These are phyloP conservation scores for Syzygium aromaticum DNA, from an alignment of 345 rosid species.

Conservation along the genomic window DNA sequence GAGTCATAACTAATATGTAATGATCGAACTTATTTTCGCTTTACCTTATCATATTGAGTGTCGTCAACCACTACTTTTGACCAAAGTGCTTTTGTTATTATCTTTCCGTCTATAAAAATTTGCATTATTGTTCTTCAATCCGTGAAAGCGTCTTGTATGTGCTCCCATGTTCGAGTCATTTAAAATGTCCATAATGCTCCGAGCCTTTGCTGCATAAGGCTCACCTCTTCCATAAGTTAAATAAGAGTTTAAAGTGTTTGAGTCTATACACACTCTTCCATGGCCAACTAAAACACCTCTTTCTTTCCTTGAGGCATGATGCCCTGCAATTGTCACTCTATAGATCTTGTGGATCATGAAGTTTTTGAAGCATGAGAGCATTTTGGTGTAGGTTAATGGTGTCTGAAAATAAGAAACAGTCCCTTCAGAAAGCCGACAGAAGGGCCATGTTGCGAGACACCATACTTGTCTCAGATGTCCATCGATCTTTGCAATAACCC, in stretches of 20 bases:
- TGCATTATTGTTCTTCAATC: neutral
- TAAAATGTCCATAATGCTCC: neutral
- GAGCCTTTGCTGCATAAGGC: neutral
- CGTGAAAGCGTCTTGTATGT: neutral
- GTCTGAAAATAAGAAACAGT: neutral
- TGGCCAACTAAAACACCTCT: neutral
- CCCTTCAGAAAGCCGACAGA: neutral
- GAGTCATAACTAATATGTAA: neutral
- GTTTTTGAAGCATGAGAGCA: neutral
- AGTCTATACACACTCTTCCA: neutral
- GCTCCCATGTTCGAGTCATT: neutral
- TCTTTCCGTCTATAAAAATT: rapidly evolving
- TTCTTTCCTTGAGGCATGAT: neutral
- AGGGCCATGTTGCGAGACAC: neutral
- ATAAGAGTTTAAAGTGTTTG: neutral
- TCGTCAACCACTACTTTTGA: rapidly evolving
- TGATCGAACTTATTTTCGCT: neutral
- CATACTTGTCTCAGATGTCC: neutral
- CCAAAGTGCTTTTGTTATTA: rapidly evolving
- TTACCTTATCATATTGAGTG: neutral
- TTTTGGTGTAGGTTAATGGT: neutral
- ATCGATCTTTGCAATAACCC: neutral
- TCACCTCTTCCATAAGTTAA: neutral
- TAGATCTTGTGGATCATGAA: neutral
- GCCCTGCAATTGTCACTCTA: neutral